phyloP scores from a whole-genome alignment of 768 basidiomycete species.

The Dendrothele bispora region DNA sequence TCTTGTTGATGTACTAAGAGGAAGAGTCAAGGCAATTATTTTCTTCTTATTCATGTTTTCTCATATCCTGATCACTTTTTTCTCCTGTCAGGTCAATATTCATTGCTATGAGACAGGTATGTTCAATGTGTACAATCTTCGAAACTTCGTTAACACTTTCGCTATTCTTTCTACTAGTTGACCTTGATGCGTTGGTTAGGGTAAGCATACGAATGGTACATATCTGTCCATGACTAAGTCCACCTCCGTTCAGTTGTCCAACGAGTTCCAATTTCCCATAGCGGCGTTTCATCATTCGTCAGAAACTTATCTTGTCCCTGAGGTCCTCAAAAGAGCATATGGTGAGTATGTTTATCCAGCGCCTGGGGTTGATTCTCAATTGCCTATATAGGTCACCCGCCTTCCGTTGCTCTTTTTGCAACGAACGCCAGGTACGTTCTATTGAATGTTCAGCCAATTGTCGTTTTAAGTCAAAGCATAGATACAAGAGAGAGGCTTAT shows the following conservation, averaged over 20 bases:
- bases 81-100: constrained; percentile 41
- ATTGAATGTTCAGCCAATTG: background rate
- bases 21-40: constrained; percentile 64
- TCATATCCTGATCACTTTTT: background rate
- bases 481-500: constrained; percentile 62
- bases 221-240: background rate
- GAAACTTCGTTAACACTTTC: background rate
- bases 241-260: constrained; percentile 24
- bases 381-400: constrained; percentile 39
- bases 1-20: constrained; percentile 74
- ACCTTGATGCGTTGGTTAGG: constrained; percentile 69
- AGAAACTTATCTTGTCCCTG: constrained; percentile 63
- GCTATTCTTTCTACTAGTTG: constrained; percentile 60
- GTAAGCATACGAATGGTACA: constrained; percentile 36
- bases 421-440: constrained; percentile 24
- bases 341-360: constrained; percentile 18
- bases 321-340: constrained; percentile 52
- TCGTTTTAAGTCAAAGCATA: background rate
- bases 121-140: background rate
- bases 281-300: constrained; percentile 64
- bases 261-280: constrained; percentile 34
- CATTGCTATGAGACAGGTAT: constrained; percentile 49
- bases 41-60: background rate
- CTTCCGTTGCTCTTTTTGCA: constrained; percentile 60
- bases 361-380: background rate